A percentile compares a stretch with the other conserved stretches of the same genome.
These are phyloP conservation scores for Penicillium expansum DNA, from an alignment of 2,329 filamentous ascomycete species.

Conservation along the genomic window DNA sequence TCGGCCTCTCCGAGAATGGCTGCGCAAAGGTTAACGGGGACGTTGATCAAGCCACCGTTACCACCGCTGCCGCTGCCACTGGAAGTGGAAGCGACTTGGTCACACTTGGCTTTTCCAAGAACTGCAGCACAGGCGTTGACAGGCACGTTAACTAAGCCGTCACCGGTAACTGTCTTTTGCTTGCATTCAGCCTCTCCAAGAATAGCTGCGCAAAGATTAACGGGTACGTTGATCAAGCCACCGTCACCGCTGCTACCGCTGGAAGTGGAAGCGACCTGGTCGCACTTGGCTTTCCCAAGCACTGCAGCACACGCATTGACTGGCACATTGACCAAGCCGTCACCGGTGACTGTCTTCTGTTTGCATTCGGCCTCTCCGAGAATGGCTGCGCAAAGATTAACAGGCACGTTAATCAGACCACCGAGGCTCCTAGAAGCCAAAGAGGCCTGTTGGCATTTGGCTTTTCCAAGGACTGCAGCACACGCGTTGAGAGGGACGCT, in stretches of 20 bases:
- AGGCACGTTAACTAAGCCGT: conserved; percentile 27
- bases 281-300: conserved; percentile 26
- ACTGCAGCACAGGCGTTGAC: conserved; percentile 24
- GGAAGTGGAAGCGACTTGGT: conserved; percentile 15
- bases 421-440: background rate
- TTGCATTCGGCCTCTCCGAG: conserved; percentile 27
- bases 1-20: conserved; percentile 25
- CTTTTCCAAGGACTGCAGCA: conserved; percentile 23
- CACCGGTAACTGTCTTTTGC: conserved; percentile 14
- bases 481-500: conserved; percentile 26
- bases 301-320: conserved; percentile 24
- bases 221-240: conserved; percentile 25
- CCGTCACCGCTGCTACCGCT: background rate
- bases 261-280: conserved; percentile 15
- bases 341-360: conserved; percentile 11
- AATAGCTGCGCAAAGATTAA: conserved; percentile 28
- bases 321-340: conserved; percentile 26
- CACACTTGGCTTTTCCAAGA: conserved; percentile 26
- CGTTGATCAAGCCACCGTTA: conserved; percentile 18
- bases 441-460: conserved; percentile 24
- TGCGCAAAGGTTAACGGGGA: conserved; percentile 26
- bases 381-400: conserved; percentile 24
- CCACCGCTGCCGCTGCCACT: too few relatives aligned
- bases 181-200: conserved; percentile 28
- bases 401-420: conserved; percentile 24